A percentile compares a stretch with the other conserved stretches of the same genome.
Evolutionary conservation across 257 asterid genomes (phyloP).

Genomic region (Gentiana dahurica): DNA sequence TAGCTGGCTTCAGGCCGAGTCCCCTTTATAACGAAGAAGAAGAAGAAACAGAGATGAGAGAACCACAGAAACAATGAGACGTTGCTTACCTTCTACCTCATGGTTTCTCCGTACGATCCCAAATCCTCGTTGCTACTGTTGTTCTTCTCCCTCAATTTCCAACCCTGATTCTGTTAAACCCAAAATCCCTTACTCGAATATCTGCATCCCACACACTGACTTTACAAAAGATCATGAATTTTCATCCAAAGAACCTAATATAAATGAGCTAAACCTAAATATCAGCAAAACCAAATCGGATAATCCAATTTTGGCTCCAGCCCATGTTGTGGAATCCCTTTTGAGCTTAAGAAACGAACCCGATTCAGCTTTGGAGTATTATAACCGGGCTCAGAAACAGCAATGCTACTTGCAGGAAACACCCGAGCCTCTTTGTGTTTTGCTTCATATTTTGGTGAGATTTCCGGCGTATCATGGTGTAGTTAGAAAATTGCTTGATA

Average conservation of each 20-base stretch:
- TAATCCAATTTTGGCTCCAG: slow-evolving; percentile 11
- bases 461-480: slow-evolving; percentile 22
- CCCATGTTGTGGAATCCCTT: slow-evolving; percentile 32
- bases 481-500: slow-evolving; percentile 32
- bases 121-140: not conserved
- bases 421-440: slow-evolving; percentile 48
- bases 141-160: not conserved
- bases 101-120: not conserved
- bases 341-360: slow-evolving; percentile 46
- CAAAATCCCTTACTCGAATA: not conserved
- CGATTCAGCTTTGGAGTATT: slow-evolving; percentile 39
- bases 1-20: no score
- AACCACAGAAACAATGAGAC: slow-evolving; percentile 5
- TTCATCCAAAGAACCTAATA: slow-evolving; percentile 14
- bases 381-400: slow-evolving; percentile 28
- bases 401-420: slow-evolving; percentile 31
- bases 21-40: no score
- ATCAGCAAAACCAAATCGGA: slow-evolving; percentile 12
- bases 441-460: slow-evolving; percentile 62
- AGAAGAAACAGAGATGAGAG: no score
- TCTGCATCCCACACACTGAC: not conserved
- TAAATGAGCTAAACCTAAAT: not conserved
- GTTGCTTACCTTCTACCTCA: slow-evolving; percentile 7
- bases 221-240: slow-evolving; percentile 5
- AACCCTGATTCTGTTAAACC: not conserved